Percentiles rank a stretch among this genome's conserved stretches.
Evolutionary conservation across 148 eudicot species (phyloP).

Genomic region (Heliamphora exappendiculata): DNA sequence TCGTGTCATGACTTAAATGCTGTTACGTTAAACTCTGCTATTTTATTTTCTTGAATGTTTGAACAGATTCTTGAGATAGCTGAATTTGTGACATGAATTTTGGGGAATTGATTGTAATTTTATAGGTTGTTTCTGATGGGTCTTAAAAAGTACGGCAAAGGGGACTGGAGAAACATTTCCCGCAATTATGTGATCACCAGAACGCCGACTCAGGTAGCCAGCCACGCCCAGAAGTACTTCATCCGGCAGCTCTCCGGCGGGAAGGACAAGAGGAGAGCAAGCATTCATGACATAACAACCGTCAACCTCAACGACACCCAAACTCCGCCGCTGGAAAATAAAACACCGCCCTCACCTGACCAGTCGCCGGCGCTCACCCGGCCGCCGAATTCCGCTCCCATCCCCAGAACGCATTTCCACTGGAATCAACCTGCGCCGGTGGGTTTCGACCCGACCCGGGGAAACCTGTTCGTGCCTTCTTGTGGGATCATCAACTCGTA

Average conservation of each 20-base stretch:
- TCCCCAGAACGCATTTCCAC: slow-evolving; percentile 33
- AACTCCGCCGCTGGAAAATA: slow-evolving; percentile 46
- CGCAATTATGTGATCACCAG: slow-evolving; percentile 78
- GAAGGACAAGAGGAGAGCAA: slow-evolving; percentile 91
- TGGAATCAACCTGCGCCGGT: slow-evolving; percentile 52
- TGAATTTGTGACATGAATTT: slow-evolving; percentile 19
- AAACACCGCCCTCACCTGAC: slow-evolving; percentile 39
- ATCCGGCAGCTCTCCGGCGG: slow-evolving; percentile 88
- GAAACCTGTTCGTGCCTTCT: slow-evolving; percentile 36
- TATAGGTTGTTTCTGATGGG: slow-evolving; percentile 97
- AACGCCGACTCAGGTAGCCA: slow-evolving; percentile 98
- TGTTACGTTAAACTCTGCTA: no score
- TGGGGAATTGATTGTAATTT: slow-evolving; percentile 7
- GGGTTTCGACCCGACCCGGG: slow-evolving; percentile 34
- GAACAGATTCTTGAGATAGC: background rate
- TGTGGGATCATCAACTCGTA: slow-evolving; percentile 35
- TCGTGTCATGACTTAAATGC: no score
- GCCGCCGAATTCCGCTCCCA: slow-evolving; percentile 20
- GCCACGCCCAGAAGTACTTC: slow-evolving; percentile 98
- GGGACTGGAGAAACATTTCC: slow-evolving; percentile 98
- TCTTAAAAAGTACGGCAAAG: slow-evolving; percentile 89
- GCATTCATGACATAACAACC: slow-evolving; percentile 94
- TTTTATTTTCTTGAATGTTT: background rate
- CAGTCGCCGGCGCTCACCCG: slow-evolving; percentile 32
- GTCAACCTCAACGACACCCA: slow-evolving; percentile 60